phyloP scores from a whole-genome alignment of 805 yeast genomes.

The Pichia cabralensis region DNA sequence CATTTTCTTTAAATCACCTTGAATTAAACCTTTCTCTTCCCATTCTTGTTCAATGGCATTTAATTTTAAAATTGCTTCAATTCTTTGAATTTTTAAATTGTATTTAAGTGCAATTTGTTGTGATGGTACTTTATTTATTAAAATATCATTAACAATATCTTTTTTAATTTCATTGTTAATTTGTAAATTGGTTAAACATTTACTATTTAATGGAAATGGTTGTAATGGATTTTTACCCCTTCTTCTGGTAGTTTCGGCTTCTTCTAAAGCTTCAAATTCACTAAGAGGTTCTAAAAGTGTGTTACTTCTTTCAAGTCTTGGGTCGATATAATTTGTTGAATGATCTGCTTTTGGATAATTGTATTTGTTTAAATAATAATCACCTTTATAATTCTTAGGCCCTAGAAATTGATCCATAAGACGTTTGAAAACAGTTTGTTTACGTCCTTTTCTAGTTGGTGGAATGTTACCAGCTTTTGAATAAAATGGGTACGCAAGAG shows the following conservation, averaged over 20 bases:
- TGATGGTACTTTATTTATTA: constrained; percentile 40
- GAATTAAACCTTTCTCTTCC: constrained; percentile 42
- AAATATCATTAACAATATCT: constrained; percentile 43
- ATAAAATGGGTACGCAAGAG: constrained; percentile 44
- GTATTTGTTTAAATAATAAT: constrained; percentile 68
- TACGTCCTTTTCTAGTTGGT: constrained; percentile 26
- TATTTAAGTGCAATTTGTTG: constrained; percentile 71
- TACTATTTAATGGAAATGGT: constrained; percentile 76
- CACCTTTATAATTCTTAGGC: constrained; percentile 75
- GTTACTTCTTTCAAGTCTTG: constrained; percentile 37
- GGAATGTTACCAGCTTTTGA: constrained; percentile 35
- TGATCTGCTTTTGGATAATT: constrained; percentile 58
- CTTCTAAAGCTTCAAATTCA: constrained; percentile 10
- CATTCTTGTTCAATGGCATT: constrained; percentile 54
- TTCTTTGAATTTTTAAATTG: constrained; percentile 74
- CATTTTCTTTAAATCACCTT: constrained; percentile 50
- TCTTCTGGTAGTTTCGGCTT: constrained; percentile 9
- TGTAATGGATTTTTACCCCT: constrained; percentile 30
- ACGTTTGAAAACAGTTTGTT: constrained; percentile 45
- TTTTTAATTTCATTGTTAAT: constrained; percentile 50
- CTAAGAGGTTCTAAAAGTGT: constrained; percentile 15
- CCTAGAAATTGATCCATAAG: constrained; percentile 72
- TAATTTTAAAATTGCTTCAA: constrained; percentile 78
- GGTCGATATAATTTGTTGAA: constrained; percentile 61
- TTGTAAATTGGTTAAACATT: constrained; percentile 56